Evolutionary conservation across 768 basidiomycete genomes (phyloP).

Genomic region (Mycena epipterygia): DNA sequence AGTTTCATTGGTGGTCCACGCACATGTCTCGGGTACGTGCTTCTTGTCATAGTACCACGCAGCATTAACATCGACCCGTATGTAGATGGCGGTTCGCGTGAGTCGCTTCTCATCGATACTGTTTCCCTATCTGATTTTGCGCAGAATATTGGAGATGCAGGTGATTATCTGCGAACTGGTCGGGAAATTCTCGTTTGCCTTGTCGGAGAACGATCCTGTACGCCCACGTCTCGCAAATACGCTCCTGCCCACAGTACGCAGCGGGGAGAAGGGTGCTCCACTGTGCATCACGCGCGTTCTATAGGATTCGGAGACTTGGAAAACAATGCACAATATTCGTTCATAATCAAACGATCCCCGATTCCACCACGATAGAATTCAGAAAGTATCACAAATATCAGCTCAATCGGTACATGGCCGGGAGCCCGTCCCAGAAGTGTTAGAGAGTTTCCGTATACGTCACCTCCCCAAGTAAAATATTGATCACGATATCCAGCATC

Average conservation of each 20-base stretch:
- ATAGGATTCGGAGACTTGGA: too few species aligned
- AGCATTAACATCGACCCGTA: too few species aligned
- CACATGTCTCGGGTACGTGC: slow-evolving; percentile 15
- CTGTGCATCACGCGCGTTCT: not conserved
- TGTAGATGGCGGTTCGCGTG: slow-evolving; percentile 18
- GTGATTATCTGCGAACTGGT: slow-evolving; percentile 4
- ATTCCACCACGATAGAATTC: too few species aligned
- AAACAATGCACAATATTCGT: too few species aligned
- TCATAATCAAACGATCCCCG: too few species aligned
- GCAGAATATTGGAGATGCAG: slow-evolving; percentile 16
- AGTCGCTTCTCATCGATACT: not conserved
- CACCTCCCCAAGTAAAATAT: too few species aligned
- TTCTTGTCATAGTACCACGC: not conserved
- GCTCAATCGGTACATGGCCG: too few species aligned
- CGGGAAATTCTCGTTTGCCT: slow-evolving; percentile 1
- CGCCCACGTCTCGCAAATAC: not conserved
- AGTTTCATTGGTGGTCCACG: slow-evolving; percentile 15
- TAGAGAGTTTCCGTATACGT: too few species aligned
- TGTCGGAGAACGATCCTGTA: not conserved
- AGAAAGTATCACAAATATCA: too few species aligned
- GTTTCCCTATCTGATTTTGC: too few species aligned
- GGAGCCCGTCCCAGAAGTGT: too few species aligned
- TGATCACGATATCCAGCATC: too few species aligned
- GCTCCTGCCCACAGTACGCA: not conserved
- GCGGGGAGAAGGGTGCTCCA: not conserved